Conservation (phyloP, 331 rosid genomes). For the Quercus tomentella region DNA sequence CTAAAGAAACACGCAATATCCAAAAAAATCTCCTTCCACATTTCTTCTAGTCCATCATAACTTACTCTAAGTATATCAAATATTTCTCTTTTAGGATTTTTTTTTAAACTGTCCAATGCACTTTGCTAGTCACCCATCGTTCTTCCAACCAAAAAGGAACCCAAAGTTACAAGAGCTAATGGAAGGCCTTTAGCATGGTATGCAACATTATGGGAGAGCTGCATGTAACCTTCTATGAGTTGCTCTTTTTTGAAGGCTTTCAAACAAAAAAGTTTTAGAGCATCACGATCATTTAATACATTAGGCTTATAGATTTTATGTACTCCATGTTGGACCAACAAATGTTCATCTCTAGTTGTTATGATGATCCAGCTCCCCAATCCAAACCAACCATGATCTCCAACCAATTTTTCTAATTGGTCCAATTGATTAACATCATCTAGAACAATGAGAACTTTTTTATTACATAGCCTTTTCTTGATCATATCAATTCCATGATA, state of each 20-base stretch:
- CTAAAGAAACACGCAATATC: constrained; percentile 34
- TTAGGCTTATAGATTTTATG: not conserved
- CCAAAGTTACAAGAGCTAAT: constrained; percentile 37
- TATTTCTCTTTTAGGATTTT: constrained; percentile 9
- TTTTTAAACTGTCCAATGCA: constrained; percentile 22
- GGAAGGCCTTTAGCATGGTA: constrained; percentile 20
- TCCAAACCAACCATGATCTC: constrained; percentile 15
- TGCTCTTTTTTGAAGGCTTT: constrained; percentile 7
- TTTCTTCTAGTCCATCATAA: constrained; percentile 14
- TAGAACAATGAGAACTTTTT: constrained; percentile 38
- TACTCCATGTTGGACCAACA: not conserved
- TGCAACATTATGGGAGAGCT: constrained; percentile 2
- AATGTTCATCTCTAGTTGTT: constrained; percentile 8
- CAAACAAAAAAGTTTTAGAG: constrained; percentile 14
- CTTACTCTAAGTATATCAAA: constrained; percentile 25
- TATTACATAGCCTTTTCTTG: constrained; percentile 11
- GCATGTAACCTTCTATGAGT: not conserved
- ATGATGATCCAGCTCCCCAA: constrained; percentile 17
- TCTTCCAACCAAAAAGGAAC: constrained; percentile 37
- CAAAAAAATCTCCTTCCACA: constrained; percentile 26
- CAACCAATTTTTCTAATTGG: constrained; percentile 15
- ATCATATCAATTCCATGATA: constrained; percentile 21
- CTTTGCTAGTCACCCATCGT: constrained; percentile 21
- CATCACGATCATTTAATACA: not conserved
- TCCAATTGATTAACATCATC: constrained; percentile 40